Evolutionary conservation across 2,329 filamentous ascomycete genomes (phyloP).

Genomic region (Hymenoscyphus occultus): DNA sequence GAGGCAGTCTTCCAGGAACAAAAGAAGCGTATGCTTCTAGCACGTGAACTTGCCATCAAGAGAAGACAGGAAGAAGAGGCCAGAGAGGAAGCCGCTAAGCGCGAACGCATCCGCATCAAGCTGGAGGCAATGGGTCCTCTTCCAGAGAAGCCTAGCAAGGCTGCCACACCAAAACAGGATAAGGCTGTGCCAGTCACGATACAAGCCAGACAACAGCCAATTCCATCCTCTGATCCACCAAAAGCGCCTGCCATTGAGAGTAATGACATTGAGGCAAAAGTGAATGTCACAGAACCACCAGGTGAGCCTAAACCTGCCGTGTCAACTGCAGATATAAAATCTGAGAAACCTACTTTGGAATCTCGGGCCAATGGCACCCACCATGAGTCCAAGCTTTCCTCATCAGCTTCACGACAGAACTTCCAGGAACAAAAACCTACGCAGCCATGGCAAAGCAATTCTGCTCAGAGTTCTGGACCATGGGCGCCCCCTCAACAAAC

Average conservation of each 20-base stretch:
- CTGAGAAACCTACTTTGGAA: constrained; percentile 14
- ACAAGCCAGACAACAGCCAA: constrained; percentile 27
- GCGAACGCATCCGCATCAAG: constrained; percentile 69
- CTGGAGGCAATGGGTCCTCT: constrained; percentile 66
- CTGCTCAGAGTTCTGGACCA: constrained; percentile 27
- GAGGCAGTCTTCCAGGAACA: constrained; percentile 58
- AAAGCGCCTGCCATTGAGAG: constrained; percentile 12
- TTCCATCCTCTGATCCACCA: constrained; percentile 8
- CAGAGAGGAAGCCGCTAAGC: constrained; percentile 67
- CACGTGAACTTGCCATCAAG: constrained; percentile 66
- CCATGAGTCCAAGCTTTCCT: constrained; percentile 38
- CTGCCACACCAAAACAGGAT: constrained; percentile 48
- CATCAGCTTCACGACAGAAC: constrained; percentile 26
- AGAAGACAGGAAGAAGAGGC: constrained; percentile 66
- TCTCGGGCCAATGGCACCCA: constrained; percentile 27
- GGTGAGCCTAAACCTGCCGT: constrained; percentile 11
- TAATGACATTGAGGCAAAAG: constrained; percentile 17
- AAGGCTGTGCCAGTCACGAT: constrained; percentile 39
- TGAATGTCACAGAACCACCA: constrained; percentile 15
- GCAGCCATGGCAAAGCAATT: constrained; percentile 35
- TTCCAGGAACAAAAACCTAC: constrained; percentile 26
- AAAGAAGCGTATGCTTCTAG: constrained; percentile 71
- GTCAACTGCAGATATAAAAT: constrained; percentile 15
- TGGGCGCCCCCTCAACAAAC: constrained; percentile 48
- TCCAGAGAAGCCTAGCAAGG: constrained; percentile 58